Evolutionary conservation across 164 flowering plant genomes (phyloP), one percentile per base, ranked within the genome.

Genomic region (Aristolochia contorta): DNA sequence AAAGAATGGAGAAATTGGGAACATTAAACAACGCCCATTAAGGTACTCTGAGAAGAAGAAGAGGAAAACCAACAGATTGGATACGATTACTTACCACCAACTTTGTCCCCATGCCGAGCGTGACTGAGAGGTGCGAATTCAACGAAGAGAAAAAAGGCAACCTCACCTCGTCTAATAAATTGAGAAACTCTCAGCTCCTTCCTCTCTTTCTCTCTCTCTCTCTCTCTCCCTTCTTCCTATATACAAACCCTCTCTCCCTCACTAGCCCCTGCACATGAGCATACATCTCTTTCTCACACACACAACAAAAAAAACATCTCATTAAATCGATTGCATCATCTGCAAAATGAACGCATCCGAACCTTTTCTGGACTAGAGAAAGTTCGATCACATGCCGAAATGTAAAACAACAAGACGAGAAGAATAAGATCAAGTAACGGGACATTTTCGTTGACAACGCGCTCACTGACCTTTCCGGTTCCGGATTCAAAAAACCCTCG

Each of bases 71-170:
- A 13, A 19, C 6, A 20, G 24, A 21, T 1, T 25, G 15, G 30
- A 21, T 8, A 37, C 27, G 41, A 70, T 27, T 59, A 79, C 84
- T 30, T 47, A 85, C 92, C 86, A 85, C 92, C 33, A 88, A 88
- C 82, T 85, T 88, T 13, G 72, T 82, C 9, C 77, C 90, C 90
- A 82, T 85, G 72, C 50, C 10, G 58, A 18, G 46, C 10, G 62
- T 65, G 53, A 58, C 53, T 18, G 50, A 43, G 18, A 16, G n/a
- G 23, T 16, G 47, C 3, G 47, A 43, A 22, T 9, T n/a, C 10
- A 37, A 43, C 8, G 19, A 45, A 63, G 50, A 20, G 25, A 43
- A 33, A 24, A 58, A 58, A 21, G 24, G 65, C 43, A 33, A 46
- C 47, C 41, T 16, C 59, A 54, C 47, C 56, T 53, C 47, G 22